A percentile compares a stretch with the other conserved stretches of the same genome.
Conservation (phyloP, 768 basidiomycete genomes). For the Auricularia heimuer region DNA sequence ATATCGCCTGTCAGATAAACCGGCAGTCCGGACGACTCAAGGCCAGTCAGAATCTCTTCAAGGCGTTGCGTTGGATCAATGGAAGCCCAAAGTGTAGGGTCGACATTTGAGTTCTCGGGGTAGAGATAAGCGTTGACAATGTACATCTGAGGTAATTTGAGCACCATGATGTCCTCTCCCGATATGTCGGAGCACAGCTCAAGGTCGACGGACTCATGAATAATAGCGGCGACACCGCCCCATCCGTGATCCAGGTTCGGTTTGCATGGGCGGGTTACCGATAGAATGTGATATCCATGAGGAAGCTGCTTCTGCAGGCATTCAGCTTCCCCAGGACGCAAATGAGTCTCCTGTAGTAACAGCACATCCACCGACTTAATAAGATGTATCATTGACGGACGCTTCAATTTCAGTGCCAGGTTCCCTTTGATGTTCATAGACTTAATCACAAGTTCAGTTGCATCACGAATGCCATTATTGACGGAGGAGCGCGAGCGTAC, state of each 20-base stretch:
- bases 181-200: background rate
- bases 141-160: background rate
- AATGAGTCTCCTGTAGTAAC: background rate
- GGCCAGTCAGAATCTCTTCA: too few species aligned
- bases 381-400: background rate
- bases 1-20: too few species aligned
- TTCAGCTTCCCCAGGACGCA: background rate
- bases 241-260: background rate
- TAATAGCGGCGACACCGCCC: background rate
- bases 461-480: background rate
- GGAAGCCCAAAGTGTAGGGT: too few species aligned
- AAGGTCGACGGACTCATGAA: background rate
- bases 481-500: background rate
- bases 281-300: background rate
- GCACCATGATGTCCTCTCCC: background rate
- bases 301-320: background rate
- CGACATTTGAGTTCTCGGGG: background rate
- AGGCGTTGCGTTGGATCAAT: too few species aligned
- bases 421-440: background rate
- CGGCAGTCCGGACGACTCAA: too few species aligned
- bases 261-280: background rate
- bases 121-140: background rate
- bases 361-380: background rate
- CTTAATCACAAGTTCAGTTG: background rate
- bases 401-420: background rate